phyloP scores from a whole-genome alignment of 2,329 filamentous ascomycete genomes.

The Colletotrichum sp. region DNA sequence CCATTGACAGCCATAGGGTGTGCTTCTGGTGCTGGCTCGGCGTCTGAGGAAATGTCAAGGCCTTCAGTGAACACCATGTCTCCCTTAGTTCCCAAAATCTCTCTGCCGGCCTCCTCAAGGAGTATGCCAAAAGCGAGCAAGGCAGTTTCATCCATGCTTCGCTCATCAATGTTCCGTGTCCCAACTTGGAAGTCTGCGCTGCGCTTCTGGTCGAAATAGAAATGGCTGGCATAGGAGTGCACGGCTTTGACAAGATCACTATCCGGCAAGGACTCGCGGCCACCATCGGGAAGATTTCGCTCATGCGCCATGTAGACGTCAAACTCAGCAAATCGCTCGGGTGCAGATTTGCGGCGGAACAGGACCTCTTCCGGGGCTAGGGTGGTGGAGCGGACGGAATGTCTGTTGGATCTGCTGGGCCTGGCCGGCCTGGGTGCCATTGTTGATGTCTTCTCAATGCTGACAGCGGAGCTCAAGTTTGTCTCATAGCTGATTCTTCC shows the following conservation, averaged over 20 bases:
- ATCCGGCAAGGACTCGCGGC: slow-evolving; percentile 61
- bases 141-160: slow-evolving; percentile 80
- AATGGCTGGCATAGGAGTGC: slow-evolving; percentile 71
- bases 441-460: not conserved
- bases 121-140: slow-evolving; percentile 77
- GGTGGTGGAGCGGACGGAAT: slow-evolving; percentile 33
- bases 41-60: slow-evolving; percentile 27
- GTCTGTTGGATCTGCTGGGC: slow-evolving; percentile 21
- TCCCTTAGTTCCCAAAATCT: slow-evolving; percentile 66
- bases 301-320: slow-evolving; percentile 75
- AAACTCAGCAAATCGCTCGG: slow-evolving; percentile 70
- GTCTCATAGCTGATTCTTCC: slow-evolving; percentile 13
- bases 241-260: slow-evolving; percentile 73
- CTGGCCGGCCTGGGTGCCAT: not conserved
- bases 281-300: slow-evolving; percentile 51
- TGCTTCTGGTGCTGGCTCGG: not conserved
- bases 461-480: not conserved
- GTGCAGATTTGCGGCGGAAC: slow-evolving; percentile 69
- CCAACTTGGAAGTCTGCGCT: slow-evolving; percentile 18
- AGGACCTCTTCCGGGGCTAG: slow-evolving; percentile 74
- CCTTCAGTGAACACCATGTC: slow-evolving; percentile 76
- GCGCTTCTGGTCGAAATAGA: slow-evolving; percentile 54
- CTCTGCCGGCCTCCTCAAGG: slow-evolving; percentile 71
- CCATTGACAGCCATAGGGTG: not conserved
- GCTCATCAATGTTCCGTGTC: slow-evolving; percentile 46